Base-by-base conservation (phyloP, 352 stramenopile species). In the Globisporangium mamillatum region DNA sequence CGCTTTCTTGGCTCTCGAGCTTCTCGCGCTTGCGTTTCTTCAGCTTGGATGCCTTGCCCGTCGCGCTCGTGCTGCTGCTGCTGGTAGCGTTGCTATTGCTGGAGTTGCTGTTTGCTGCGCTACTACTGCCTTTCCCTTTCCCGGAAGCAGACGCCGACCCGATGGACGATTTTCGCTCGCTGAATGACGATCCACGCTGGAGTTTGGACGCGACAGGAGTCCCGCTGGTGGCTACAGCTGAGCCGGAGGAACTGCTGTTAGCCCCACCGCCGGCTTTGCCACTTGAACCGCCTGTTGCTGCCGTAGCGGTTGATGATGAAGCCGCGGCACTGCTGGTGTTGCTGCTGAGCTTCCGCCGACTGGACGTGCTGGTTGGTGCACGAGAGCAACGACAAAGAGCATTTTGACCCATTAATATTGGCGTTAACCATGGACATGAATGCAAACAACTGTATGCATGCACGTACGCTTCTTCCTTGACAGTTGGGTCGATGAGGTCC, bases 21-120 rank as follows among this genome's bases (percentile, higher is more conserved):
- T 69, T 60, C 44, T 86, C 78, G 62, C 76, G 71, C 68, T 86
- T 86, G 56, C 80, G 77, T 67, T 86, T 88, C 73, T 85, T 88
- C 54, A 82, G 67, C 46, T 81, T 84, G 20, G 78, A 81, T 14
- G 70, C 63, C 60, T 81, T 81, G 25, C 75, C 72, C 32, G 65
- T 46, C 5, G 62, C 57, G 50, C 55, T 79, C 18, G 34, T 67
- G 24, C 20, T 38, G 32, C 25, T 46, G 16, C 32, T 36, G 8
- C 3, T 58, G 55, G 27, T 25, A 27, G 6, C 14, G 24, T 44
- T 16, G 53, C 18, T 14, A 24, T 29, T 58, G 38, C 27, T 44
- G 14, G 54, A n/a, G 7, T 20, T 48, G 8, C 50, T 38, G 14
- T 18, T 50, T 41, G 41, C 29, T 38, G 12, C n/a, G 20, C 53